Percentiles rank a stretch among this genome's conserved stretches.
Conservation (phyloP, 495 filamentous ascomycete genomes). For the Astrothelium macrocarpum region DNA sequence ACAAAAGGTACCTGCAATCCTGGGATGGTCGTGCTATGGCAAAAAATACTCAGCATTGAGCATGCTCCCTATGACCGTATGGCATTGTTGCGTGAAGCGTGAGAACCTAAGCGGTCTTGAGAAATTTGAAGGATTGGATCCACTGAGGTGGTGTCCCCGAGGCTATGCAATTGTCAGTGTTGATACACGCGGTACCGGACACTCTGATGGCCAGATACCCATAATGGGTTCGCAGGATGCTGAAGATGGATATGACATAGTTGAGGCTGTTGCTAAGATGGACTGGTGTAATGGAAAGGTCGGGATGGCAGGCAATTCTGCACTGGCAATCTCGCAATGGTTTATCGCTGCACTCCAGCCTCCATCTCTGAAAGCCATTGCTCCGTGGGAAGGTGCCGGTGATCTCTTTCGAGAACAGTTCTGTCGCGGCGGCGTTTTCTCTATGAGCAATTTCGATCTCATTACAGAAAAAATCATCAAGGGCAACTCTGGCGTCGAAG, state of each 20-base stretch:
- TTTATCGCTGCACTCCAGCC: constrained; percentile 2
- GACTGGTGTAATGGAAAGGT: constrained; percentile 40
- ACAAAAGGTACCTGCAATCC: constrained; percentile 29
- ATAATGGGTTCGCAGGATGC: constrained; percentile 39
- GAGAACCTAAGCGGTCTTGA: constrained; percentile 17
- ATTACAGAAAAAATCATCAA: constrained; percentile 27
- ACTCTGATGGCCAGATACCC: constrained; percentile 33
- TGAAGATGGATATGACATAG: constrained; percentile 37
- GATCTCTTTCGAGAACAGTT: constrained; percentile 30
- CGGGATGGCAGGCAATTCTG: constrained; percentile 38
- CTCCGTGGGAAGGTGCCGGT: constrained; percentile 10
- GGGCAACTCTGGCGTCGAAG: constrained; percentile 25
- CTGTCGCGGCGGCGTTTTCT: constrained; percentile 30
- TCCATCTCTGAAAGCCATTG: constrained; percentile 11
- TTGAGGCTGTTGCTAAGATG: constrained; percentile 35
- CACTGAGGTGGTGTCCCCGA: constrained; percentile 31
- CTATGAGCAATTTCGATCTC: constrained; percentile 26
- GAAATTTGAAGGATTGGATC: constrained; percentile 42
- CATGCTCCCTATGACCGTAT: constrained; percentile 12
- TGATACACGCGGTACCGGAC: constrained; percentile 35
- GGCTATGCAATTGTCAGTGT: constrained; percentile 40
- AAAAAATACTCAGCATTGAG: constrained; percentile 21
- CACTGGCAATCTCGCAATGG: constrained; percentile 31
- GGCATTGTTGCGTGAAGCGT: constrained; percentile 16
- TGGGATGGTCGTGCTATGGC: constrained; percentile 33